Conservation (phyloP, 306 rosid genomes). For the Ziziphus jujuba region DNA sequence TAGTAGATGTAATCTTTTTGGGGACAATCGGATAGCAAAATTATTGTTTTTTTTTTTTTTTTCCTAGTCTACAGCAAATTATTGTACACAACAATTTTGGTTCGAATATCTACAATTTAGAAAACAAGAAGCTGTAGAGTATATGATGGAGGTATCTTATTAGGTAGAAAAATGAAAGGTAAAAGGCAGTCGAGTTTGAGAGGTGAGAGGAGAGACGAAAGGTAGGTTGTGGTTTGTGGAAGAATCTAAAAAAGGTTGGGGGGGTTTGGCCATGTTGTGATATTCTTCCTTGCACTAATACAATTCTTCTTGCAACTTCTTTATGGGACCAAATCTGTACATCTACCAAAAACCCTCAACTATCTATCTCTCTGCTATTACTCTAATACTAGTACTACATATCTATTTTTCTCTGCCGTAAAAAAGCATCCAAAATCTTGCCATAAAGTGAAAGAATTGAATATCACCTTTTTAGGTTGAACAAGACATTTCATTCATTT, state of each 20-base stretch:
- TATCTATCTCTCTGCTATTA: background rate
- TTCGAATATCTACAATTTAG: no score
- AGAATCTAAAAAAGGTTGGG: constrained; percentile 61
- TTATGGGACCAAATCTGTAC: constrained; percentile 76
- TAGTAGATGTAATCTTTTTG: no score
- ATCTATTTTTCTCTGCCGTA: background rate
- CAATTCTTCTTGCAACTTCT: constrained; percentile 79
- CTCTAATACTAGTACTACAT: constrained; percentile 1
- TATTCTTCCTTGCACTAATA: constrained; percentile 65
- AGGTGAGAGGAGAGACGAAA: background rate
- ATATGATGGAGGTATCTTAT: no score
- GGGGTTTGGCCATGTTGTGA: constrained; percentile 53
- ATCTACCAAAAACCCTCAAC: constrained; percentile 20
- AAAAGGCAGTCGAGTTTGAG: background rate
- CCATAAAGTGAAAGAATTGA: constrained; percentile 53
- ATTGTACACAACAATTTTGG: no score
- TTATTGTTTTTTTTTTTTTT: no score
- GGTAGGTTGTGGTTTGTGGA: constrained; percentile 32
- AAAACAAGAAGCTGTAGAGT: no score
- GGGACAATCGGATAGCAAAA: no score
- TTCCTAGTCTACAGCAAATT: no score
- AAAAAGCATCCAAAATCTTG: constrained; percentile 62
- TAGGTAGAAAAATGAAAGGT: background rate
- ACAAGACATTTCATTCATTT: constrained; percentile 30
- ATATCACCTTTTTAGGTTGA: constrained; percentile 56